These are phyloP conservation scores for Lachnellula hyalina DNA, from an alignment of 2,329 filamentous ascomycete genomes.

Conservation along the genomic window DNA sequence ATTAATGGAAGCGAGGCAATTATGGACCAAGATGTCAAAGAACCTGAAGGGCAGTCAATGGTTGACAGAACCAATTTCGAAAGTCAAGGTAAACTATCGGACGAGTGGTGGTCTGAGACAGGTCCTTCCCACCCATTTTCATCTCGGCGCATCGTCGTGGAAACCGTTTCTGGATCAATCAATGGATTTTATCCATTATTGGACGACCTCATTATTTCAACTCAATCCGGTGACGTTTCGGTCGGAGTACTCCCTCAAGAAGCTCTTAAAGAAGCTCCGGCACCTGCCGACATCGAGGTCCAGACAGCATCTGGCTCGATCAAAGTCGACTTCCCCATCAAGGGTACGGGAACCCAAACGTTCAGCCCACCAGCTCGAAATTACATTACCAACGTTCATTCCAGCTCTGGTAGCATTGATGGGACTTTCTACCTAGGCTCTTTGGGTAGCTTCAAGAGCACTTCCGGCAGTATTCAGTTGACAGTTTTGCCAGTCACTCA, in stretches of 20 bases:
- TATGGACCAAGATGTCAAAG: background rate
- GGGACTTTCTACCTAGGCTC: slow-evolving; percentile 27
- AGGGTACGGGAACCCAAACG: slow-evolving; percentile 1
- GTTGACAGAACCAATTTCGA: background rate
- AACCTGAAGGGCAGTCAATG: background rate
- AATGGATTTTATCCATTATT: slow-evolving; percentile 26
- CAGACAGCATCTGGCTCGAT: slow-evolving; percentile 23
- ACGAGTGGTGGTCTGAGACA: background rate
- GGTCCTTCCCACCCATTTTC: slow-evolving; percentile 12
- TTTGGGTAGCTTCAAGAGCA: slow-evolving; percentile 16
- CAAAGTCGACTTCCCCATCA: slow-evolving; percentile 18
- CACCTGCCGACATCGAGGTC: slow-evolving; percentile 23
- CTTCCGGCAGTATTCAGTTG: slow-evolving; percentile 19
- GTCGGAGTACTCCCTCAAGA: slow-evolving; percentile 19
- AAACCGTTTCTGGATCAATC: slow-evolving; percentile 27
- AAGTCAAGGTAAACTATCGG: slow-evolving; percentile 1
- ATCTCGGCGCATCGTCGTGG: slow-evolving; percentile 23
- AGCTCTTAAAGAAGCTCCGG: slow-evolving; percentile 17
- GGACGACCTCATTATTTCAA: slow-evolving; percentile 21
- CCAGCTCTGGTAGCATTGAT: slow-evolving; percentile 20
- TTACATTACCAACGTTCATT: slow-evolving; percentile 26
- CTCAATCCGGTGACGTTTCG: slow-evolving; percentile 23
- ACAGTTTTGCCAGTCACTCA: slow-evolving; percentile 22
- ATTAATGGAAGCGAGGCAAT: background rate
- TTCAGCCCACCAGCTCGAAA: slow-evolving; percentile 24